phyloP scores from a whole-genome alignment of 305 asterid genomes.

The Salvia sclarea region DNA sequence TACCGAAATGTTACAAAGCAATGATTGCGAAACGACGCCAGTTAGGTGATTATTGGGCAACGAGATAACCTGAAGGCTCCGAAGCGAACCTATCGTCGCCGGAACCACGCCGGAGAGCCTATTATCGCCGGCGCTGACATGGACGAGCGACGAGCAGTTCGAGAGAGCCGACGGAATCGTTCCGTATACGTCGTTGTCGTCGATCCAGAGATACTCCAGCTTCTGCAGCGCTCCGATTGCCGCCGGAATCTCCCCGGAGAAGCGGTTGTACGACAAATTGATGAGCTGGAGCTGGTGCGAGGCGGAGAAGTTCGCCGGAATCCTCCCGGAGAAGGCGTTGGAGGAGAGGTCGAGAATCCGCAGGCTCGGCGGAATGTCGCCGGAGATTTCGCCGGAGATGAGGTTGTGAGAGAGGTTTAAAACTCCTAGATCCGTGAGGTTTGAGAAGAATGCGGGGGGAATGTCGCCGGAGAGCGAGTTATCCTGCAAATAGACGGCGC shows the following conservation, averaged over 20 bases:
- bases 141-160: conserved; percentile 63
- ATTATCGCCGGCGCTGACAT: conserved; percentile 61
- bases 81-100: conserved; percentile 54
- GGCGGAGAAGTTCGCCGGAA: conserved; percentile 48
- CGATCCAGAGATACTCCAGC: conserved; percentile 62
- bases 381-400: conserved; percentile 48
- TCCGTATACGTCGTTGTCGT: conserved; percentile 54
- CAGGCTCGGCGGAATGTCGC: conserved; percentile 40
- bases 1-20: conserved; percentile 52
- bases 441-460: conserved; percentile 46
- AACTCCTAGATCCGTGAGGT: conserved; percentile 57
- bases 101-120: conserved; percentile 63
- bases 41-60: conserved; percentile 56
- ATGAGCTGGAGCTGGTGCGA: conserved; percentile 53
- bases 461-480: conserved; percentile 69
- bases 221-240: conserved; percentile 52
- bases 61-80: conserved; percentile 54
- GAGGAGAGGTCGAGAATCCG: conserved; percentile 61
- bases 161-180: conserved; percentile 79
- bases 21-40: conserved; percentile 62
- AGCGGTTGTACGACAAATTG: conserved; percentile 57
- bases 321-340: conserved; percentile 51
- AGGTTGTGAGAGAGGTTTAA: conserved; percentile 58
- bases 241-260: conserved; percentile 63
- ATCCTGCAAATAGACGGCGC: conserved; percentile 66